phyloP scores from a whole-genome alignment of 352 stramenopile genomes.

The Elongisporangium undulatum region DNA sequence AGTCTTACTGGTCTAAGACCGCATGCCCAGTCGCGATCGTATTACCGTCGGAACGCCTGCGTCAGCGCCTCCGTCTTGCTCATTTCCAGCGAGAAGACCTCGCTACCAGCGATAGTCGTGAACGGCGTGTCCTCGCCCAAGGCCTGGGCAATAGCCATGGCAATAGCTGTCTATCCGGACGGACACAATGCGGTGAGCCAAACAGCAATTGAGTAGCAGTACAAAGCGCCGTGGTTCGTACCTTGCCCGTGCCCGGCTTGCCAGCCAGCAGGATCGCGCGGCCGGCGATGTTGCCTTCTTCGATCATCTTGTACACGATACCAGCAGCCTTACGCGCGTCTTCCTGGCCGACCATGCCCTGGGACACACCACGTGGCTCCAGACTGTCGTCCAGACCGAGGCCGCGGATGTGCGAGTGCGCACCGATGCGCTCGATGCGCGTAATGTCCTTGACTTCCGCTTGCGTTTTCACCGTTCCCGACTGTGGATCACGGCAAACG shows the following conservation, averaged over 20 bases:
- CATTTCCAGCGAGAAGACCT: conserved; percentile 99
- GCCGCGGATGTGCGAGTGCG: conserved; percentile 98
- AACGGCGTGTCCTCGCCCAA: conserved; percentile 98
- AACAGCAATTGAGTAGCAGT: background rate
- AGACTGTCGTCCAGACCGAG: conserved; percentile 97
- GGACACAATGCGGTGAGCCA: background rate
- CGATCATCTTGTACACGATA: conserved; percentile 98
- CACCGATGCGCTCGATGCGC: conserved; percentile 97
- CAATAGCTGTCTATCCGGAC: conserved; percentile 91
- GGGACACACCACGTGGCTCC: conserved; percentile 90
- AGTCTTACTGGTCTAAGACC: background rate
- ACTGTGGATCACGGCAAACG: conserved; percentile 11
- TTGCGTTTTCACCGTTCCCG: conserved; percentile 72
- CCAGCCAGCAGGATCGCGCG: conserved; percentile 95
- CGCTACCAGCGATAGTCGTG: conserved; percentile 96
- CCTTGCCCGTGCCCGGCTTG: conserved; percentile 94
- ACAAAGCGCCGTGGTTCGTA: background rate
- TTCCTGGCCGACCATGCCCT: conserved; percentile 97
- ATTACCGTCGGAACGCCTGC: conserved; percentile 92
- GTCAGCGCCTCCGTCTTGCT: conserved; percentile 99
- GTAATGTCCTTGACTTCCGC: conserved; percentile 96
- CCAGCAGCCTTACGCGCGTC: conserved; percentile 91
- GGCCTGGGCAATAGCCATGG: conserved; percentile 97
- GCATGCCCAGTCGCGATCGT: background rate
- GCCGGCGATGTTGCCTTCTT: conserved; percentile 97